These are phyloP conservation scores for Leccinum subgranulosum DNA, from an alignment of 768 basidiomycete genomes.

Conservation along the genomic window DNA sequence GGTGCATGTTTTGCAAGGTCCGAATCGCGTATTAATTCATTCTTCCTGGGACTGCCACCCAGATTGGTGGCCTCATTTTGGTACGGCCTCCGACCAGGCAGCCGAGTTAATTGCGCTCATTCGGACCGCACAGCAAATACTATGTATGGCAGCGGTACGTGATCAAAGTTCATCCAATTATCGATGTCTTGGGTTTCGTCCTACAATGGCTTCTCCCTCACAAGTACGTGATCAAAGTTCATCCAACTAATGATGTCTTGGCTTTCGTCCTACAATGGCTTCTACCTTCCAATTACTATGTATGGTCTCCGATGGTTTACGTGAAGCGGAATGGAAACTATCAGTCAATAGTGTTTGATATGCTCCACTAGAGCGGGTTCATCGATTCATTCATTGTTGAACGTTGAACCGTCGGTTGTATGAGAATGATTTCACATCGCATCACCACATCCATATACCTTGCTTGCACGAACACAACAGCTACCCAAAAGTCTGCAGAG, in stretches of 20 bases:
- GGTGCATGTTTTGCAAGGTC: not conserved
- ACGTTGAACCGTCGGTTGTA: no score
- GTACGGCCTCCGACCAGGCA: not conserved
- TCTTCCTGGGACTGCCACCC: not conserved
- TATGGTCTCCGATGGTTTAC: not conserved
- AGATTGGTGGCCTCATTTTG: not conserved
- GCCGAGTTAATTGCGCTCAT: not conserved
- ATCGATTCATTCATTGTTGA: not conserved
- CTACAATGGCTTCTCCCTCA: not conserved
- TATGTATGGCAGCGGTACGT: not conserved
- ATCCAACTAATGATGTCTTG: not conserved
- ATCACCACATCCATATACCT: not conserved
- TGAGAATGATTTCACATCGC: not conserved
- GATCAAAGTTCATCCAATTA: not conserved
- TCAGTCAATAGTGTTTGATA: not conserved
- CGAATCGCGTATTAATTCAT: constrained; percentile 1
- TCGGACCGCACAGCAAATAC: not conserved
- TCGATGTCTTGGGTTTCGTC: not conserved
- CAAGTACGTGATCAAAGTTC: not conserved
- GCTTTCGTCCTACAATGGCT: not conserved
- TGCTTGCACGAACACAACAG: not conserved
- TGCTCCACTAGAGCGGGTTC: not conserved
- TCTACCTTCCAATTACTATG: not conserved
- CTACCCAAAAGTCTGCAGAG: not conserved
- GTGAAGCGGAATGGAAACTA: not conserved